A percentile compares a stretch with the other conserved stretches of the same genome.
These are phyloP conservation scores for Moringa oleifera DNA, from an alignment of 345 rosid genomes.

Conservation along the genomic window DNA sequence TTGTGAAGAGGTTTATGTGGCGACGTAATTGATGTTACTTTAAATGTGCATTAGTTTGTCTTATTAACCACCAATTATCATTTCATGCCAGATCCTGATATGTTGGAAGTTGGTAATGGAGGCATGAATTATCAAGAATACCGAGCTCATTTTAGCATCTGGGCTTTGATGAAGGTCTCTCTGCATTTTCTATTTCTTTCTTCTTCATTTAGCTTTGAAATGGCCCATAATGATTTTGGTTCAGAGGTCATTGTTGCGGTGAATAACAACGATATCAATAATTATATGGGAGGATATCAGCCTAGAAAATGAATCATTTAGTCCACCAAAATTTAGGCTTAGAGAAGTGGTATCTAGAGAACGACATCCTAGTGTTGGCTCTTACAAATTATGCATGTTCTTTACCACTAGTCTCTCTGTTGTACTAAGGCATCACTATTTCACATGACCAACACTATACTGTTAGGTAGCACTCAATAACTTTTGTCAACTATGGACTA, in stretches of 20 bases:
- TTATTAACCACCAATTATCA: slow-evolving; percentile 2
- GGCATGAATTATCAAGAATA: slow-evolving; percentile 90
- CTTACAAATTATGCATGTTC: neutral
- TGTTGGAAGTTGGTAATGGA: slow-evolving; percentile 98
- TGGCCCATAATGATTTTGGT: neutral
- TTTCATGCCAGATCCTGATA: slow-evolving; percentile 75
- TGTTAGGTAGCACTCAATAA: neutral
- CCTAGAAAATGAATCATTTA: neutral
- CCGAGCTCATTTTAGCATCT: slow-evolving; percentile 90
- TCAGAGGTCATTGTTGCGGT: too few relatives aligned
- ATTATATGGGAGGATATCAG: neutral
- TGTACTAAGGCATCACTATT: neutral
- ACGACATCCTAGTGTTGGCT: slow-evolving; percentile 1
- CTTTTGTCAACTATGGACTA: neutral
- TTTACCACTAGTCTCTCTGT: neutral
- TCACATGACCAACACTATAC: too few relatives aligned
- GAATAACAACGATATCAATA: too few relatives aligned
- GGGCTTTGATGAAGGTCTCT: slow-evolving; percentile 94
- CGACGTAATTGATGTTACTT: slow-evolving; percentile 2
- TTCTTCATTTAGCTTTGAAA: neutral
- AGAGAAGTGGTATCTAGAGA: neutral
- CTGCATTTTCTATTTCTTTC: slow-evolving; percentile 7
- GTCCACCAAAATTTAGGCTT: neutral
- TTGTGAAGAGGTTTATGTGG: neutral
- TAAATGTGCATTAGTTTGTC: slow-evolving; percentile 7